Percentiles rank a stretch among this genome's conserved stretches.
phyloP scores from a whole-genome alignment of 179 eudicot genomes.

The Beta lomatogona region DNA sequence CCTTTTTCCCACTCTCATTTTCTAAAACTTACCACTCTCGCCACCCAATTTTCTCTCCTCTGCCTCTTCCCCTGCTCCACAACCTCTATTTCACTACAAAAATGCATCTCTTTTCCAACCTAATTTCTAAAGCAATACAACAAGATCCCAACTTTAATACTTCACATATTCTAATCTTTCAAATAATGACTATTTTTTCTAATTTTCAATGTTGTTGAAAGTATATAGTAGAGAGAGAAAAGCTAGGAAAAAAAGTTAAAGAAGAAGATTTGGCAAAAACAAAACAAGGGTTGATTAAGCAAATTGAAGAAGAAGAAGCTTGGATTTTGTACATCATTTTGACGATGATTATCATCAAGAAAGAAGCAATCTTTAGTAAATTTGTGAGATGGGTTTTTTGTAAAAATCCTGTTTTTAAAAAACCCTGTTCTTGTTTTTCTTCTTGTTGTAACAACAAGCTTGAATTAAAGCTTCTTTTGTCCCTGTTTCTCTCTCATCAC shows the following conservation, averaged over 20 bases:
- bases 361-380: conserved; percentile 1
- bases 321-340: conserved; percentile 11
- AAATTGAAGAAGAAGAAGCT: background rate
- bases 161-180: background rate
- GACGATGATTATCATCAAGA: conserved; percentile 24
- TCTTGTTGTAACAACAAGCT: conserved; percentile 5
- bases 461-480: background rate
- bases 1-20: background rate
- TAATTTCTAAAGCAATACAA: background rate
- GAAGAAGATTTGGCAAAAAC: background rate
- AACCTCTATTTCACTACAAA: conserved; percentile 3
- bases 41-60: background rate
- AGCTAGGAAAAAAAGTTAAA: too few species aligned
- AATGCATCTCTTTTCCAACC: conserved; percentile 26
- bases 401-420: conserved; percentile 26
- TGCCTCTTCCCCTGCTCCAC: background rate
- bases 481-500: conserved; percentile 25
- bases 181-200: background rate
- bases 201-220: background rate
- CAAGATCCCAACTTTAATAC: conserved; percentile 15
- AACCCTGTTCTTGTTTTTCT: background rate
- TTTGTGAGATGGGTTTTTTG: conserved; percentile 30
- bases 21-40: background rate
- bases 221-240: conserved; percentile 6
- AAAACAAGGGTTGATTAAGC: background rate